These are phyloP conservation scores for Daedaleopsis nitida DNA, from an alignment of 768 basidiomycete species.

Conservation along the genomic window DNA sequence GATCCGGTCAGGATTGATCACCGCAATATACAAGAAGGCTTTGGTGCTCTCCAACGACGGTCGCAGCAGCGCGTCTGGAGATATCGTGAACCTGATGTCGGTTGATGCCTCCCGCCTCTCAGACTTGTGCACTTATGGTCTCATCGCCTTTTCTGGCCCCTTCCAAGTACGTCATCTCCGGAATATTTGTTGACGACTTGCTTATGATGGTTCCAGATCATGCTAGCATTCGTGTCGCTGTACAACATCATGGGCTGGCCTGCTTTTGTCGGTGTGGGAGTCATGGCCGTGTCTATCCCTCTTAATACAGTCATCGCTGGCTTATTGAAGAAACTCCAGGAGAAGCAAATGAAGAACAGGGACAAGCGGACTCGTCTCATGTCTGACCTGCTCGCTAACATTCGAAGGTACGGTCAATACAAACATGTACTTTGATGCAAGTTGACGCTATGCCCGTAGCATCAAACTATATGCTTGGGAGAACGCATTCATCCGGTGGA, in stretches of 20 bases:
- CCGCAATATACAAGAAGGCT: conserved; percentile 83
- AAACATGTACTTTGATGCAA: not conserved
- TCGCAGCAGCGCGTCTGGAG: conserved; percentile 78
- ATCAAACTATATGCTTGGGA: conserved; percentile 97
- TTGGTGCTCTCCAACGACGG: conserved; percentile 87
- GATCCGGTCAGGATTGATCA: conserved; percentile 87
- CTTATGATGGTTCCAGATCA: conserved; percentile 53
- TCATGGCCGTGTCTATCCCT: conserved; percentile 85
- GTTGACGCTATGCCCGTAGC: conserved; percentile 38
- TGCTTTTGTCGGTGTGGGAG: conserved; percentile 84
- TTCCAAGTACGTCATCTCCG: conserved; percentile 58
- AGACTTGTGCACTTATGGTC: conserved; percentile 79
- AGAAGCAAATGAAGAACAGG: conserved; percentile 91
- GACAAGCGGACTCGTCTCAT: conserved; percentile 84
- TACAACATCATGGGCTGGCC: conserved; percentile 92
- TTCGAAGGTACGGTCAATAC: conserved; percentile 60
- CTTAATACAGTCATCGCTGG: conserved; percentile 74
- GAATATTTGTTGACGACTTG: not conserved
- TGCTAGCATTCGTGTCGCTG: conserved; percentile 85
- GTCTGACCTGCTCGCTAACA: conserved; percentile 93
- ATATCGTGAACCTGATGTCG: conserved; percentile 93
- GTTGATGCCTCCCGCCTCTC: conserved; percentile 82
- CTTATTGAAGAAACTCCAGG: conserved; percentile 73
- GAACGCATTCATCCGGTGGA: conserved; percentile 78
- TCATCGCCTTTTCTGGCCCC: conserved; percentile 85